Base-by-base conservation (phyloP, 352 stramenopile genomes). In the Globisporangium cederbergense region DNA sequence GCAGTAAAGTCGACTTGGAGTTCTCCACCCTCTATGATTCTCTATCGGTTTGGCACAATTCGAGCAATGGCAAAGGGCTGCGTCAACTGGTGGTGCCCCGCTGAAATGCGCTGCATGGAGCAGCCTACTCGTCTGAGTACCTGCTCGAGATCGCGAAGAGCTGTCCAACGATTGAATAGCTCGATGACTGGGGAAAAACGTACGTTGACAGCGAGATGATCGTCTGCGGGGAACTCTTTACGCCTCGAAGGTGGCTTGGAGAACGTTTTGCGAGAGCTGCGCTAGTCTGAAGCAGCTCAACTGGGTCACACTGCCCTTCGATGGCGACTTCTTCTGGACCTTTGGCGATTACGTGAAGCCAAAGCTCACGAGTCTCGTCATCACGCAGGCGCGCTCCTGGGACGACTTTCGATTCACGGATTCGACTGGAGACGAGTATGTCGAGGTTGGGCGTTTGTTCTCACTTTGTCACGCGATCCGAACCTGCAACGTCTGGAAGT, bases 331-430 rank as follows among this genome's bases (percentile, higher is more conserved):
- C 51, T 57, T 57, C 51, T 11, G 13, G 51, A 42, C 40, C 25
- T 57, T 40, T 42, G 51, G 51, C 28, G 51, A 57, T 40, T 57
- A 42, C 16, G 28, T 42, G 51, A 57, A 57, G 32, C 51, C 51
- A 32, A 57, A 57, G 11, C 51, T 57, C 28, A 25, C 51, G 2
- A 42, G 22, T 25, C 22, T 25, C 22, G 22, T 25, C 22, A 25
- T 25, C 25, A 28, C 25, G 25, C 25, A 28, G 25, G 25, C 25
- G 25, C 25, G 2, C 25, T 28, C 25, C 25, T 28, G 25, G 25
- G 25, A 28, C 25, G 25, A 28, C 25, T 28, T 28, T 28, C 25
- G 2, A 1, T 28, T 28, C 25, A 2, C 25, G 25, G 25, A 28
- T 3, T 28, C 25, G 25, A 28, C 25, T 28, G 25, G 25, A 28